These are phyloP conservation scores for Licmophora abbreviata DNA, from an alignment of 108 stramenopile genomes.

Conservation along the genomic window DNA sequence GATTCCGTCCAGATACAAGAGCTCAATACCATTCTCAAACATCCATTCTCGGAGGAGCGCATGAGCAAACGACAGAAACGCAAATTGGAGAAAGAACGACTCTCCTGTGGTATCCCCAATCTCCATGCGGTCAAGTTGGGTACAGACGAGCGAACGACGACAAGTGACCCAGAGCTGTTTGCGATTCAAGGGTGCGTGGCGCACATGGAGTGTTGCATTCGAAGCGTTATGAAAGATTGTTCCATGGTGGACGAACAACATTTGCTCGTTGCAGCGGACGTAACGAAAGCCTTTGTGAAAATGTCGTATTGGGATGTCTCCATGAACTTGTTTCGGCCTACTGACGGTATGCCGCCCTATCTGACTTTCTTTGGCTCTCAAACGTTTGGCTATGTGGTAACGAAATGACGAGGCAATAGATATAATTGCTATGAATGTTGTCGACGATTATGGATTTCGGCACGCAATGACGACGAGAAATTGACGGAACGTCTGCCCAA, in stretches of 20 bases:
- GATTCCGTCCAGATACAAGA: no score
- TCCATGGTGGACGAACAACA: slow-evolving; percentile 41
- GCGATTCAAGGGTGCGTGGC: slow-evolving; percentile 52
- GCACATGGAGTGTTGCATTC: slow-evolving; percentile 34
- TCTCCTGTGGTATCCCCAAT: slow-evolving; percentile 28
- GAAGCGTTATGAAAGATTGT: slow-evolving; percentile 9
- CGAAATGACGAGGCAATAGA: no score
- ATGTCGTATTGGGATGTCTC: slow-evolving; percentile 39
- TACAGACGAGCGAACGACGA: slow-evolving; percentile 6
- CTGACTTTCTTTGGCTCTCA: slow-evolving; percentile 68
- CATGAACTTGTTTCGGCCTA: slow-evolving; percentile 42
- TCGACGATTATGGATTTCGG: no score
- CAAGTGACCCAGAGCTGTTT: slow-evolving; percentile 14
- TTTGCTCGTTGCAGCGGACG: slow-evolving; percentile 36
- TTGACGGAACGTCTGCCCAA: no score
- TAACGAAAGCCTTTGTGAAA: slow-evolving; percentile 42
- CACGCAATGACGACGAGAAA: no score
- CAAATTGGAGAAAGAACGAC: slow-evolving; percentile 17
- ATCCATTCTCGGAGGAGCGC: background rate
- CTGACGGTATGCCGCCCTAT: slow-evolving; percentile 28
- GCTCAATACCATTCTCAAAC: background rate
- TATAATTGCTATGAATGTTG: no score
- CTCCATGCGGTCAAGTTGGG: slow-evolving; percentile 29
- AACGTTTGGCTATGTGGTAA: slow-evolving; percentile 44
- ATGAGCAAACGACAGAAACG: slow-evolving; percentile 25